Base-by-base conservation (phyloP, 192 early-diverging fungal species). In the Entomortierella chlamydospora region DNA sequence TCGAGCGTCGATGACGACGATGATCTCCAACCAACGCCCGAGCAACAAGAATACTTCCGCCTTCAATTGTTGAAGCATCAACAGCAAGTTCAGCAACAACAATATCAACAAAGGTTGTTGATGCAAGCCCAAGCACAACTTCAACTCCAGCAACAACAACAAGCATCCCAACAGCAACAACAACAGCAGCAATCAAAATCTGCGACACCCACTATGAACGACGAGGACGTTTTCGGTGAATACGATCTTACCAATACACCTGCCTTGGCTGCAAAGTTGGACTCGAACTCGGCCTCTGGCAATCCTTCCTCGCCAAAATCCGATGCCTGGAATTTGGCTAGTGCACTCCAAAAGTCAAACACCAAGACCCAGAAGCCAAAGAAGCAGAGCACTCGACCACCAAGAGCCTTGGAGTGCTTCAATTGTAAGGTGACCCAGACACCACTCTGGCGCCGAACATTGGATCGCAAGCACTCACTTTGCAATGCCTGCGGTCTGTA, bases 401-500 rank as follows among this genome's bases (percentile, higher is more conserved):
- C 83, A 17, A 68, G 83, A 41, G 70, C 73, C 25, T 54, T 84
- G 17, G 78, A 82, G 57, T 96, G 95, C 83, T 87, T 71, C 54
- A 96, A 97, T 83, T 97, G 96, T 86, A 68, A 78, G 29, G 95
- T 93, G 7, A 95, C 89, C 26, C 90, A 91, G 52, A 98, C 96
- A 6, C 90, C 94, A 23, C 85, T 98, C 52, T 98, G 96, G 96
- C 88, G 96, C 18, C 83, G 95, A 30, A 89, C 93, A 67, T 83
- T 89, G 20, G 85, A 89, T 34, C 94, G 95, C 55, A 89, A 91
- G 69, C 90, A 93, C 57, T 89, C 93, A 15, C 87, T 98, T 11
- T 98, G 96, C 84, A 98, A 98, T 54, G 95, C 95, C 0, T 98
- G 96, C 68, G 96, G 96, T 4, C 85, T 98, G 52, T 98, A 92